Evolutionary conservation across 306 rosid genomes (phyloP).

Genomic region (Sechiopsis laciniata): DNA sequence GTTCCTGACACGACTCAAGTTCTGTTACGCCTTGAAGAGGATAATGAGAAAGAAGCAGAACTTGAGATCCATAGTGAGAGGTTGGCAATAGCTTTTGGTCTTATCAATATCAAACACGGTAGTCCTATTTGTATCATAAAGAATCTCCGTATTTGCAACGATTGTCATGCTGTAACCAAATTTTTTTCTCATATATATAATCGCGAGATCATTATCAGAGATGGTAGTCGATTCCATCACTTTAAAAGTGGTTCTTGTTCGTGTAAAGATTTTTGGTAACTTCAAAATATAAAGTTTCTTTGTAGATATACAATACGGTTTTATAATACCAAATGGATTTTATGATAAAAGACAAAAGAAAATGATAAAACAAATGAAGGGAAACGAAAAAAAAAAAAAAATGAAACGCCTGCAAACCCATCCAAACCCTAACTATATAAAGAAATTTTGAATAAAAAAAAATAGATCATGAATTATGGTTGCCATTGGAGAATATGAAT

Average conservation of each 20-base stretch:
- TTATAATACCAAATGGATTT: no score
- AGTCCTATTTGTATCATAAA: slow-evolving; percentile 47
- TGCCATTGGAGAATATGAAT: no score
- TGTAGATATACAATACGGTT: no score
- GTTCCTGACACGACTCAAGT: slow-evolving; percentile 62
- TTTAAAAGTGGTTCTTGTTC: slow-evolving; percentile 52
- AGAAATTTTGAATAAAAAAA: no score
- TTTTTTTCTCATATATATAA: slow-evolving; percentile 41
- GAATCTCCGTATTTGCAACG: slow-evolving; percentile 52
- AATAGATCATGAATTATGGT: no score
- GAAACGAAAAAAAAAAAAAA: no score
- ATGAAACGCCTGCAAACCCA: no score
- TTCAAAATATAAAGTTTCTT: not conserved
- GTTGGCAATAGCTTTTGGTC: slow-evolving; percentile 57
- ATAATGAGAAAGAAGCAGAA: slow-evolving; percentile 44
- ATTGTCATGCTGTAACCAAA: slow-evolving; percentile 49
- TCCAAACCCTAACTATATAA: no score
- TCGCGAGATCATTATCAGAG: slow-evolving; percentile 56
- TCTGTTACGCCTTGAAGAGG: slow-evolving; percentile 36
- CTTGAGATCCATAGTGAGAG: slow-evolving; percentile 55
- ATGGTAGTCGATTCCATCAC: slow-evolving; percentile 56
- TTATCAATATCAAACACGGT: slow-evolving; percentile 32
- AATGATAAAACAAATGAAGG: no score
- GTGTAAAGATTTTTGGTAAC: slow-evolving; percentile 61
- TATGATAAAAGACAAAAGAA: no score